A percentile compares a stretch with the other conserved stretches of the same genome.
These are phyloP conservation scores for Juglanconis juglandina DNA, from an alignment of 2,329 filamentous ascomycete genomes.

Conservation along the genomic window DNA sequence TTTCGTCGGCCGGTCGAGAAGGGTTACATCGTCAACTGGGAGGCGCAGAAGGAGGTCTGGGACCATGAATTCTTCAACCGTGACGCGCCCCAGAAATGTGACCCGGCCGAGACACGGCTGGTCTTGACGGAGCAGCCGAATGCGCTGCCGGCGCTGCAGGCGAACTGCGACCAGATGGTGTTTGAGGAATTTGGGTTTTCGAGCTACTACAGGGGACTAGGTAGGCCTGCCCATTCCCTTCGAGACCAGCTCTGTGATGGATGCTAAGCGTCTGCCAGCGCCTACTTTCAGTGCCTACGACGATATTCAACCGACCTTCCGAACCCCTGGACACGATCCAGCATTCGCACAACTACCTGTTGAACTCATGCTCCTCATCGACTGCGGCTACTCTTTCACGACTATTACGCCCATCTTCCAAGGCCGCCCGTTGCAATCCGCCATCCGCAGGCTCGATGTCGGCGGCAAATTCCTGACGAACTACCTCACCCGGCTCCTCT, in stretches of 20 bases:
- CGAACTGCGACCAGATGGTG: constrained; percentile 91
- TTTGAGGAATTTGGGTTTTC: constrained; percentile 97
- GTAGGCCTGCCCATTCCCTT: constrained; percentile 36
- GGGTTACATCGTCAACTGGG: constrained; percentile 95
- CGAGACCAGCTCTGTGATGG: neutral
- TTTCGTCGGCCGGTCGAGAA: constrained; percentile 91
- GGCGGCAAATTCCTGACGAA: constrained; percentile 94
- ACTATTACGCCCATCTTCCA: constrained; percentile 83
- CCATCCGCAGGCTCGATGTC: constrained; percentile 79
- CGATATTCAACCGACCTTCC: constrained; percentile 68
- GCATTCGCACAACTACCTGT: constrained; percentile 51
- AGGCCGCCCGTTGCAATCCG: constrained; percentile 75
- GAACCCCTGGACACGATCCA: constrained; percentile 49
- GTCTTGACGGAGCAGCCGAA: constrained; percentile 85
- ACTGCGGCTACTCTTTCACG: constrained; percentile 90
- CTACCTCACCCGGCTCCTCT: constrained; percentile 84
- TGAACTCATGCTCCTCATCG: constrained; percentile 83
- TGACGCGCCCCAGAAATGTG: constrained; percentile 63
- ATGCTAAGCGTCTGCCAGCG: constrained; percentile 41
- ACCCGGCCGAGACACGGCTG: constrained; percentile 78
- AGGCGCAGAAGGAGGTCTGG: constrained; percentile 93
- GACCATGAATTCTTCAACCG: constrained; percentile 78
- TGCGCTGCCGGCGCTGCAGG: constrained; percentile 73
- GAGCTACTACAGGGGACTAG: constrained; percentile 74
- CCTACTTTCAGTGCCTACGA: constrained; percentile 79